These are phyloP conservation scores for Dioscorea dumetorum DNA, from an alignment of 106 monocot species.

Conservation along the genomic window DNA sequence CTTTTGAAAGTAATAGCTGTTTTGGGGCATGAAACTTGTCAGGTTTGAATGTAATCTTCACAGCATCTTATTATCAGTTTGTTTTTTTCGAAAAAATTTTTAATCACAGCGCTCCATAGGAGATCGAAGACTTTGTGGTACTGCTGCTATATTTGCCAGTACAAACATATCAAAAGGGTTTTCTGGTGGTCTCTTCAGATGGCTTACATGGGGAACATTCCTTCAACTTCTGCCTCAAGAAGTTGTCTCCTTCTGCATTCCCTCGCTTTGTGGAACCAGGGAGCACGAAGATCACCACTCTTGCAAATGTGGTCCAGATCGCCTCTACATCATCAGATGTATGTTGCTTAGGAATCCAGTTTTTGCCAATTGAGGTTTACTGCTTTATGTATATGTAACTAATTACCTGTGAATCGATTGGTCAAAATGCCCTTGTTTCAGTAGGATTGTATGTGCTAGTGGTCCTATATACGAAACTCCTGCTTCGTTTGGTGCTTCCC, in stretches of 20 bases:
- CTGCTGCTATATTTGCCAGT: slow-evolving; percentile 49
- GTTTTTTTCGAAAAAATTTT: not conserved
- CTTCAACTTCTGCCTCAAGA: slow-evolving; percentile 38
- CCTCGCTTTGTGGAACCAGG: slow-evolving; percentile 57
- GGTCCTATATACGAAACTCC: slow-evolving; percentile 73
- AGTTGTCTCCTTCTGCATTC: slow-evolving; percentile 44
- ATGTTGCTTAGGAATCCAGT: slow-evolving; percentile 9
- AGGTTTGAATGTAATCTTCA: too few relatives aligned
- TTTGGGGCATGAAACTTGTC: too few relatives aligned
- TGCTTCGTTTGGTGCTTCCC: slow-evolving; percentile 42
- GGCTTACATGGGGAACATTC: slow-evolving; percentile 45
- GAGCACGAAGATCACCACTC: slow-evolving; percentile 60
- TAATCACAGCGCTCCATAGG: slow-evolving; percentile 24
- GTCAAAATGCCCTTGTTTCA: slow-evolving; percentile 53
- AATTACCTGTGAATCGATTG: not conserved
- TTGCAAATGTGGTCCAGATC: slow-evolving; percentile 59
- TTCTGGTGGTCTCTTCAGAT: slow-evolving; percentile 62
- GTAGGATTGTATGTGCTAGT: slow-evolving; percentile 64
- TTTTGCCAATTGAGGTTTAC: not conserved
- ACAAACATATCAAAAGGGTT: slow-evolving; percentile 58
- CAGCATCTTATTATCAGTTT: too few relatives aligned
- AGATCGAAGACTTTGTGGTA: slow-evolving; percentile 11
- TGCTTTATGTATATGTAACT: not conserved
- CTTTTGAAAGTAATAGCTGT: too few relatives aligned
- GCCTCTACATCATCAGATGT: slow-evolving; percentile 66